Evolutionary conservation across 225 moss, liverwort and hornwort genomes (phyloP), one percentile per base, ranked within the genome.

Genomic region (Bryum argenteum): DNA sequence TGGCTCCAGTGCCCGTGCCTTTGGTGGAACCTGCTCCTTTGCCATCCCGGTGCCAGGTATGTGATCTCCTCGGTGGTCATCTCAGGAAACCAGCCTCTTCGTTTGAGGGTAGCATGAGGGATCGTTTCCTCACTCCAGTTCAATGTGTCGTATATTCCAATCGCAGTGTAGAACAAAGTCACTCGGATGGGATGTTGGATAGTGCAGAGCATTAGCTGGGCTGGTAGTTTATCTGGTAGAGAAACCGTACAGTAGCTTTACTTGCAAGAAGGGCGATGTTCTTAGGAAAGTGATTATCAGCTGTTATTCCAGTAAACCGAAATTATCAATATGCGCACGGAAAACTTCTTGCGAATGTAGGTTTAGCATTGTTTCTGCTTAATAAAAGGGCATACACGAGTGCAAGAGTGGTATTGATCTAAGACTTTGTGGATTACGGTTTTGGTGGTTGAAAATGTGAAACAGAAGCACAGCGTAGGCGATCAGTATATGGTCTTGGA

Each of bases 401-500:
- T 56, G 39, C 8, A 45, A 44, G 21, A 72, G 37, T 39, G n/a
- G 0, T 1, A 58, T 52, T 74, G 58, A 69, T 51, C 50, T 28
- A 9, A 58, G 41, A 62, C 4, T 63, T 7, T 5, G 20, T 3
- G 33, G 40, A 64, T 63, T 70, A 42, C 33, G 22, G 14, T 53
- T 56, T 57, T 23, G 44, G 52, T 71, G 61, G 24, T 66, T 60
- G 7, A 22, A 23, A 20, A 66, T 69, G 12, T 71, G 23, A 38
- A 51, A 62, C 77, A 86, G 85, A 86, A 86, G 59, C 77, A 86
- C 68, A 77, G 51, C 11, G 56, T 70, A 12, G 77, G 85, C 1
- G 74, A 82, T 42, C 85, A 86, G 17, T 86, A 79, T 22, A 70
- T 86, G 85, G 80, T 86, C 42, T 59, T 82, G 14, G 82, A 86